Evolutionary conservation across 108 stramenopile genomes (phyloP).

Genomic region (Ochromonas danica): DNA sequence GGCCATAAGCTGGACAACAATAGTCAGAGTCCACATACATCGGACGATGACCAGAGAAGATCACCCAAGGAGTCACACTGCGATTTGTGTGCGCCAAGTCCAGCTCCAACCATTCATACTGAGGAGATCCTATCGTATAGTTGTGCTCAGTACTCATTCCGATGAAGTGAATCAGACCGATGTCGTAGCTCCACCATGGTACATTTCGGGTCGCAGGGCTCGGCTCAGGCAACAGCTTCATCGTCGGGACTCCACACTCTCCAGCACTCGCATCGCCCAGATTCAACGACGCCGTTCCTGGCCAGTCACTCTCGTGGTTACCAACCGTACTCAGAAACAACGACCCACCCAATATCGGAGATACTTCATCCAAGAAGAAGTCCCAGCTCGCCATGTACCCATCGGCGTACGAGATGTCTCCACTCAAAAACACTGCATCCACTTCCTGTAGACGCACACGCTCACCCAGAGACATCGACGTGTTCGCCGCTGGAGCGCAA

Average conservation of each 20-base stretch:
- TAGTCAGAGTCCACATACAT: conserved; percentile 44
- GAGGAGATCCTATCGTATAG: background rate
- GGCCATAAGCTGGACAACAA: background rate
- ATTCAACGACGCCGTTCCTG: conserved; percentile 3
- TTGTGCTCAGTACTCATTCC: conserved; percentile 29
- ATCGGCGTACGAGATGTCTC: conserved; percentile 7
- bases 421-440: background rate
- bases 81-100: conserved; percentile 49
- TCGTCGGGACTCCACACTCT: conserved; percentile 51
- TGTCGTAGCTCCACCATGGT: conserved; percentile 20
- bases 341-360: background rate
- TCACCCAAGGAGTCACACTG: conserved; percentile 48
- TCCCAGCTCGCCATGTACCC: conserved; percentile 17
- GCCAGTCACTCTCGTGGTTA: conserved; percentile 53
- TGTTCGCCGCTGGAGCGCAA: background rate
- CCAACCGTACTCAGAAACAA: conserved; percentile 42
- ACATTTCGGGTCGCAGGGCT: conserved; percentile 30
- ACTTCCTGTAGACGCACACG: background rate
- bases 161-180: conserved; percentile 30
- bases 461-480: background rate
- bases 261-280: conserved; percentile 45
- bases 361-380: conserved; percentile 2
- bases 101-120: conserved; percentile 38
- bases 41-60: conserved; percentile 51
- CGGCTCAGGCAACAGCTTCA: conserved; percentile 50